Percentiles rank a stretch among this genome's conserved stretches.
phyloP scores from a whole-genome alignment of 352 stramenopile genomes.

The Phytopythium chamaehyphon region DNA sequence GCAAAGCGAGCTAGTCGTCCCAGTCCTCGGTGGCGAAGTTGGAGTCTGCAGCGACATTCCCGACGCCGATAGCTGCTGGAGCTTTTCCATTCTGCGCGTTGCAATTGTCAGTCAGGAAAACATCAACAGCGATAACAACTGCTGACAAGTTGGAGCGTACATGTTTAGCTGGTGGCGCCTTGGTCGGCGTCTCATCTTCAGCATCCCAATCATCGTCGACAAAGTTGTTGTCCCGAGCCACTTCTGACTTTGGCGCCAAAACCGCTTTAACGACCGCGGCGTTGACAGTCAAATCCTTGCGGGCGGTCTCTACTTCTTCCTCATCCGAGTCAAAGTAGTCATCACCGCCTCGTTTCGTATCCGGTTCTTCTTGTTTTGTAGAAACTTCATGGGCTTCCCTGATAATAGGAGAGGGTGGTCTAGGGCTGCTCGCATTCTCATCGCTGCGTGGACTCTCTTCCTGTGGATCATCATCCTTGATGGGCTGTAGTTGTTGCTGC shows the following conservation, averaged over 20 bases:
- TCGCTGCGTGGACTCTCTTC: conserved; percentile 36
- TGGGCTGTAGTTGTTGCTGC: conserved; percentile 8
- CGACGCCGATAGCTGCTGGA: conserved; percentile 11
- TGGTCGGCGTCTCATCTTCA: conserved; percentile 26
- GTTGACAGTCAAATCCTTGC: conserved; percentile 8
- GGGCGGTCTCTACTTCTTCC: conserved; percentile 23
- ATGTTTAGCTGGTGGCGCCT: neutral
- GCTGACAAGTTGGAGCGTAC: no score
- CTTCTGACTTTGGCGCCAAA: conserved; percentile 11
- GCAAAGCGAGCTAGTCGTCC: conserved; percentile 38
- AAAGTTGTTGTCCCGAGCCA: conserved; percentile 71
- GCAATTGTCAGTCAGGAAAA: no score
- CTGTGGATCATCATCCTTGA: conserved; percentile 27
- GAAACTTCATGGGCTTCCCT: conserved; percentile 16
- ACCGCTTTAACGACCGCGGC: neutral
- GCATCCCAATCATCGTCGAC: conserved; percentile 73
- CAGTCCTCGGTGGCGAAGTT: conserved; percentile 72
- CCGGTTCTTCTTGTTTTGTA: conserved; percentile 3
- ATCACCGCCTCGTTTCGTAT: conserved; percentile 14
- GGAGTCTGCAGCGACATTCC: conserved; percentile 49
- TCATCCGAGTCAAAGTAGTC: conserved; percentile 70
- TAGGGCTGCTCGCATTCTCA: neutral
- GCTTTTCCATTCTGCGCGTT: no score
- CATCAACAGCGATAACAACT: no score
- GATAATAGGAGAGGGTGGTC: conserved; percentile 4